Evolutionary conservation across 352 stramenopile species (phyloP).

Genomic region (Globisporangium takayamanum): DNA sequence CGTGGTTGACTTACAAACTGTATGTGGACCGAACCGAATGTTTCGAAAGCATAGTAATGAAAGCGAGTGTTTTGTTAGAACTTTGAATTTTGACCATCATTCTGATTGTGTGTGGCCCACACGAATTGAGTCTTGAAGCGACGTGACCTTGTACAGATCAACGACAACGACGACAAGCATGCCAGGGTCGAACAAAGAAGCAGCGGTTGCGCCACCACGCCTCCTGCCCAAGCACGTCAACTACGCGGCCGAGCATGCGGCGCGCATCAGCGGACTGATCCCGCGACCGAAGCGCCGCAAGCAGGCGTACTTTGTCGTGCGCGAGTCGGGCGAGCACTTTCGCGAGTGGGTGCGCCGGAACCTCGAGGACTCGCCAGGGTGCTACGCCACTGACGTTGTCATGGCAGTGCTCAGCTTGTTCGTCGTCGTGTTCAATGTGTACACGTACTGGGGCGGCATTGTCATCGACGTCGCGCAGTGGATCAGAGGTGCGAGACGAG

Average conservation of each 20-base stretch:
- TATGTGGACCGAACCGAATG: too few relatives aligned
- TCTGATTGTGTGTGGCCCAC: too few relatives aligned
- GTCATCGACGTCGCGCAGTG: conserved; percentile 20
- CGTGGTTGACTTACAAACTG: too few relatives aligned
- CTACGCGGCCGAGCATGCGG: conserved; percentile 16
- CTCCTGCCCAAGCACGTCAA: conserved; percentile 28
- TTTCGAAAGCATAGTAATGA: too few relatives aligned
- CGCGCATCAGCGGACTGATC: conserved; percentile 28
- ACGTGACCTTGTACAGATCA: too few relatives aligned
- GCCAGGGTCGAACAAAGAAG: not conserved
- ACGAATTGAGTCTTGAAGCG: too few relatives aligned
- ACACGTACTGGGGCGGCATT: conserved; percentile 49
- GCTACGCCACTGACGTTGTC: conserved; percentile 26
- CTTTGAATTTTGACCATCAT: too few relatives aligned
- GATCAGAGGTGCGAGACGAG: conserved; percentile 36
- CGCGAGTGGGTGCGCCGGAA: conserved; percentile 72
- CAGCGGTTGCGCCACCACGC: too few relatives aligned
- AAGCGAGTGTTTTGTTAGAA: too few relatives aligned
- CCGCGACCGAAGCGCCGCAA: conserved; percentile 24
- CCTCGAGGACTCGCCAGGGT: conserved; percentile 54
- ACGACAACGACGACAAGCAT: not conserved
- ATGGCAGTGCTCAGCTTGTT: conserved; percentile 59
- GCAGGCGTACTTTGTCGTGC: conserved; percentile 26
- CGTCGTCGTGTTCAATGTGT: conserved; percentile 59
- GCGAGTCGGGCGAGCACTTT: conserved; percentile 34